These are phyloP conservation scores for Erythrobasidium hasegawianum DNA, from an alignment of 1,284 basidiomycete genomes.

Conservation along the genomic window DNA sequence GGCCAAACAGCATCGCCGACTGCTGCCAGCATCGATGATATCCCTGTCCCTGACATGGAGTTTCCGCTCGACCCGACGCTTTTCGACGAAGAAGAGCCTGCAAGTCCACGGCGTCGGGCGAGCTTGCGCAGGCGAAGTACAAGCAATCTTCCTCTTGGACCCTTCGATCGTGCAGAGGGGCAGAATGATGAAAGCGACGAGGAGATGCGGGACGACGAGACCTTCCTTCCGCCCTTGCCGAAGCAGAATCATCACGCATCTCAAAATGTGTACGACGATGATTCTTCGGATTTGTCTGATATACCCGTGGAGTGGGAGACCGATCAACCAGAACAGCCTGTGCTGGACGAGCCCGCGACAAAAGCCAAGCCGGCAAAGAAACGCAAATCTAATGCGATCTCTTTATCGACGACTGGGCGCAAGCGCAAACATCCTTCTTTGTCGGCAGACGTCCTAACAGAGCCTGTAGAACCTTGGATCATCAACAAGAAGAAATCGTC, in stretches of 20 bases:
- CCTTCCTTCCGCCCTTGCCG: no score
- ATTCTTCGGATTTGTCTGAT: not conserved
- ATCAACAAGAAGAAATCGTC: conserved; percentile 7
- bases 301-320: not conserved
- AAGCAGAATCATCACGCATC: not conserved
- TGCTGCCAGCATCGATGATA: no score
- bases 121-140: no score
- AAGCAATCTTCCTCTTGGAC: no score
- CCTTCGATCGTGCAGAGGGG: no score
- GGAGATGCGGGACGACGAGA: no score
- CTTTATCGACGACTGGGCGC: not conserved
- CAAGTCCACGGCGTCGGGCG: no score
- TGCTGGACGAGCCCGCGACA: no score
- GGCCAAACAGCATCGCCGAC: no score
- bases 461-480: conserved; percentile 5
- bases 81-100: no score
- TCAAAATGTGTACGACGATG: not conserved
- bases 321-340: not conserved
- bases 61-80: no score
- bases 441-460: not conserved
- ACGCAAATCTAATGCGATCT: not conserved
- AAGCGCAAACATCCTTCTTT: not conserved
- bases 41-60: no score
- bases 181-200: not conserved
- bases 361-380: not conserved